Conservation (phyloP, 768 basidiomycete genomes). For the Hypsizygus marmoreus region DNA sequence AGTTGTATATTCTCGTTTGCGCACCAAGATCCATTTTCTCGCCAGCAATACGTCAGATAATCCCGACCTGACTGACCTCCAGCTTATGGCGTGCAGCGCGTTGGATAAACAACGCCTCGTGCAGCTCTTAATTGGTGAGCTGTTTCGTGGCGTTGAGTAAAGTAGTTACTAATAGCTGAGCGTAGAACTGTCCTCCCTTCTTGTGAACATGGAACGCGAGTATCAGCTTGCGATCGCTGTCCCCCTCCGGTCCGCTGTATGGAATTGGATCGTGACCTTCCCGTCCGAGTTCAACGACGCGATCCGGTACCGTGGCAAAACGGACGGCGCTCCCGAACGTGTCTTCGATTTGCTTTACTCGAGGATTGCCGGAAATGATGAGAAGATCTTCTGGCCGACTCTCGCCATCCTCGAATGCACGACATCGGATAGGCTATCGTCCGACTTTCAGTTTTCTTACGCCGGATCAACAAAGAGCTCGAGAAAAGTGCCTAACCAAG, state of each 20-base stretch:
- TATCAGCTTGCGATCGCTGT: constrained; percentile 72
- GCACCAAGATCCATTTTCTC: constrained; percentile 67
- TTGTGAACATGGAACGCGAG: constrained; percentile 80
- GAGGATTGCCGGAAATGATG: constrained; percentile 44
- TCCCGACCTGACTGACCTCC: constrained; percentile 73
- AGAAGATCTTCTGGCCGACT: constrained; percentile 74
- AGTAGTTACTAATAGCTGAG: constrained; percentile 7
- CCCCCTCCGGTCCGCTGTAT: constrained; percentile 75
- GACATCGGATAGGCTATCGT: constrained; percentile 70
- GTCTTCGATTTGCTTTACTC: constrained; percentile 81
- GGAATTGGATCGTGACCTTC: constrained; percentile 88
- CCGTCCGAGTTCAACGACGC: constrained; percentile 79
- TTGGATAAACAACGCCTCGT: constrained; percentile 70
- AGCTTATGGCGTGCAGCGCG: constrained; percentile 76
- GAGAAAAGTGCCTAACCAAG: constrained; percentile 35
- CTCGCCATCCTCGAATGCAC: constrained; percentile 73
- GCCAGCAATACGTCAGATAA: constrained; percentile 42
- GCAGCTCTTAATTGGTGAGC: constrained; percentile 68
- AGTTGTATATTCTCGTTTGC: constrained; percentile 71
- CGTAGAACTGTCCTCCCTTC: constrained; percentile 75
- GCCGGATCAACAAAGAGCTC: constrained; percentile 31
- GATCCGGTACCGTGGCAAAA: constrained; percentile 57
- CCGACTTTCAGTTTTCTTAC: constrained; percentile 50
- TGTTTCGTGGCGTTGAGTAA: neutral
- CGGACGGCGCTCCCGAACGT: constrained; percentile 84